Conservation (phyloP, 345 rosid genomes). For the Melaleuca alternifolia region DNA sequence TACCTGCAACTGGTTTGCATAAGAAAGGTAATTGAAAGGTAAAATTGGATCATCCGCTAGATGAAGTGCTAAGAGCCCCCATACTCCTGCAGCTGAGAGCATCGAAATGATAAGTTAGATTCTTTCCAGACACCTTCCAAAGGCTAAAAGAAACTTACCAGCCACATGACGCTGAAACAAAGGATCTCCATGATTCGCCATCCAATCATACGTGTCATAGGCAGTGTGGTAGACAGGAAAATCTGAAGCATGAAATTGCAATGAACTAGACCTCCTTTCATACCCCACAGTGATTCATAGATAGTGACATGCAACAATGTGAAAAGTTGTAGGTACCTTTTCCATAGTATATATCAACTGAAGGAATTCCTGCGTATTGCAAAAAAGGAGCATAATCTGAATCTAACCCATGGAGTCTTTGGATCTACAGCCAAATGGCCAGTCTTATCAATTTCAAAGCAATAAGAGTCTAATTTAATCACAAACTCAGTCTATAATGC, state of each 20-base stretch:
- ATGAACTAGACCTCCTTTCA: neutral
- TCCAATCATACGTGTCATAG: conserved; percentile 80
- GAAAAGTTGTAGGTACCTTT: conserved; percentile 34
- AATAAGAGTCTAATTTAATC: neutral
- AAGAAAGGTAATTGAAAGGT: conserved; percentile 66
- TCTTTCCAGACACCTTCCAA: neutral
- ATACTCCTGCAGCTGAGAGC: conserved; percentile 65
- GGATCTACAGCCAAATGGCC: conserved; percentile 36
- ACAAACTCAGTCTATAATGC: neutral
- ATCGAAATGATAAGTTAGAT: neutral
- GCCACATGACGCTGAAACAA: conserved; percentile 82
- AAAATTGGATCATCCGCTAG: conserved; percentile 72
- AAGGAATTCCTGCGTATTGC: conserved; percentile 90
- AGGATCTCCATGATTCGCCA: conserved; percentile 64
- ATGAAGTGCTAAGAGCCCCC: conserved; percentile 78
- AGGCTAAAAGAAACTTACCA: conserved; percentile 32
- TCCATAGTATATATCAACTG: conserved; percentile 84
- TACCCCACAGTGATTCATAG: neutral
- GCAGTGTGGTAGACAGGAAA: conserved; percentile 95
- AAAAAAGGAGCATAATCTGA: conserved; percentile 96
- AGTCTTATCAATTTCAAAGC: neutral
- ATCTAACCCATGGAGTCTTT: conserved; percentile 74
- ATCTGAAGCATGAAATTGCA: conserved; percentile 27
- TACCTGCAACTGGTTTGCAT: conserved; percentile 42
- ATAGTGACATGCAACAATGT: neutral